phyloP scores from a whole-genome alignment of 2,329 filamentous ascomycete genomes.

The Cladophialophora immunda region DNA sequence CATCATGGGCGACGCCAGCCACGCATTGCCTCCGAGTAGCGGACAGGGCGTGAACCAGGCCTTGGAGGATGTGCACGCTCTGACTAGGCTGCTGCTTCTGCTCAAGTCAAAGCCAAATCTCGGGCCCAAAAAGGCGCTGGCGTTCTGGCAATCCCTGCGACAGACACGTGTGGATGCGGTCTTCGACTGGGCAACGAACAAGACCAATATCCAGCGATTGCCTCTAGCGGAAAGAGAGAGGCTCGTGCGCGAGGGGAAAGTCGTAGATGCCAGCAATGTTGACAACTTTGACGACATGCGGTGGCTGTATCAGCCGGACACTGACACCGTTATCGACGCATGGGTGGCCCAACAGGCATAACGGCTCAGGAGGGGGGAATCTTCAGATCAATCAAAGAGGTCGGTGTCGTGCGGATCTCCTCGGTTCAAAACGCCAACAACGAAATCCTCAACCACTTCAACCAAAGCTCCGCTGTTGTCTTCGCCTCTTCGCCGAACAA shows the following conservation, averaged over 20 bases:
- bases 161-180: constrained; percentile 60
- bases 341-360: constrained; percentile 34
- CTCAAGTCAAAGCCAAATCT: constrained; percentile 44
- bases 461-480: too few species aligned
- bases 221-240: constrained; percentile 43
- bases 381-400: neutral
- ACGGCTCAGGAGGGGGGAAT: neutral
- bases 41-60: constrained; percentile 66
- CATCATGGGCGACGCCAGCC: constrained; percentile 65
- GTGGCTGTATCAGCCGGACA: constrained; percentile 56
- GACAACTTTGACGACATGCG: constrained; percentile 48
- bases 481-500: too few species aligned
- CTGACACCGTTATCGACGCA: constrained; percentile 48
- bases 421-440: too few species aligned
- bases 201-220: constrained; percentile 58
- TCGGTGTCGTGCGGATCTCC: too few species aligned
- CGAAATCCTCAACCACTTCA: too few species aligned
- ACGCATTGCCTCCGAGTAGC: constrained; percentile 62
- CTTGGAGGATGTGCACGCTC: constrained; percentile 62
- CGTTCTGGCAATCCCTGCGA: constrained; percentile 59
- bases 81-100: constrained; percentile 53
- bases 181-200: constrained; percentile 56
- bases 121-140: constrained; percentile 43
- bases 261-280: constrained; percentile 32
- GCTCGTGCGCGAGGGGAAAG: constrained; percentile 24